Evolutionary conservation across 2,329 filamentous ascomycete species (phyloP), one percentile per base, ranked within the genome.

Genomic region (Alternaria triticimaculans): DNA sequence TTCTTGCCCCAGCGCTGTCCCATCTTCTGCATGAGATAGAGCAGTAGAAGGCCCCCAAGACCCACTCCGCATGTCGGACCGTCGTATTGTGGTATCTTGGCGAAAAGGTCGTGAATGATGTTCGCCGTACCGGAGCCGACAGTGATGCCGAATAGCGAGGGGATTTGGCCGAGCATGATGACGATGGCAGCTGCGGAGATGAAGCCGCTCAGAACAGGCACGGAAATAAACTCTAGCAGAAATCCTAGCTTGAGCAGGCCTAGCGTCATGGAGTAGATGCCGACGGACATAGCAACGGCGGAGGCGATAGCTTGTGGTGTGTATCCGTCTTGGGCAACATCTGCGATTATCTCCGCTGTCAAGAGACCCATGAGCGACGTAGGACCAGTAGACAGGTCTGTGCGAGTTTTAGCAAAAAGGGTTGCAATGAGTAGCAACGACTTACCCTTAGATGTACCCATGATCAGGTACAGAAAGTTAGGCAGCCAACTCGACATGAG

Each of bases 381-480:
- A 12, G 88, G 89, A 5, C 89, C 88, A 1, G 85, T 87, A 1
- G 87, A 89, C 5, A 90, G 50, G 93, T 95, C 90, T 78, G 44
- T 20, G 6, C 7, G 12, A 3, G 9, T 18, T 51, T 77, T n/a
- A 75, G 92, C 69, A 49, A 37, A 18, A 2, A 67, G 5, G 7
- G 15, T 46, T 20, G 5, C 37, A 54, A n/a, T 12, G 8, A 43
- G 9, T 14, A 6, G 14, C 6, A 18, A 7, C 6, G 2, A 48
- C 68, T 14, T 62, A 76, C 76, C 76, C 54, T 71, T 68, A 1
- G 73, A 77, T 83, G 93, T 91, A 6, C 95, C 95, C 67, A 98
- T 97, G n/a, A 96, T 97, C 75, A 97, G 97, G 80, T 97, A 95
- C 76, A 98, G 15, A 92, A 97, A 5, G 93, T 97, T 55, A 90